Evolutionary conservation across 2,329 filamentous ascomycete genomes (phyloP), one percentile per base, ranked within the genome.

Genomic region (Ophidiomyces ophidiicola): DNA sequence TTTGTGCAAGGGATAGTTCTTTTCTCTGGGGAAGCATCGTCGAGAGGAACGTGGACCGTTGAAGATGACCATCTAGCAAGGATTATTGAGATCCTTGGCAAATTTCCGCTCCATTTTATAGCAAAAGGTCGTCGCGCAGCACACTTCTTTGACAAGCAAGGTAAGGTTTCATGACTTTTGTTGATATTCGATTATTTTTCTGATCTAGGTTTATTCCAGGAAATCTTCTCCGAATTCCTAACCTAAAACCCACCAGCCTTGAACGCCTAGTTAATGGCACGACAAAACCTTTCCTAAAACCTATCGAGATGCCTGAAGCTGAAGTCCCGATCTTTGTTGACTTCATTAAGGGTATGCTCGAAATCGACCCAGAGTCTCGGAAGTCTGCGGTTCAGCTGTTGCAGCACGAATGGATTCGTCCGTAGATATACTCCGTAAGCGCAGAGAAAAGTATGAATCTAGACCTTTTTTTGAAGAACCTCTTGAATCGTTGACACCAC

Each of bases 21-120:
- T 37, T 53, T 55, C 32, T 46, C 44, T 7, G 45, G 50, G 1
- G 14, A 46, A 42, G 49, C 44, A 29, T 52, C 51, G 36, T 7
- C 38, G 30, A 45, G 42, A 6, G 53, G 50, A 5, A 32, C 46
- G 1, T 55, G 49, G 51, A 54, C 49, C 0, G 50, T 39, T 15
- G 50, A 52, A 36, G 52, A 53, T 37, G 51, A 53, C 35, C 47
- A 32, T 12, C 44, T 55, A 19, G 52, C 50, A 34, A 50, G 43
- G 23, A 54, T 48, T 6, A 45, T 48, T 14, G 51, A 54, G 32
- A 42, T 50, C 2, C 31, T 54, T 12, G 51, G 51, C n/a, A 41
- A 36, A 15, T 51, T 54, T 23, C 49, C 49, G 23, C 34, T 26
- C 26, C 17, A 44, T 2, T 42, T 54, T 33, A 30, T 52, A 24